Evolutionary conservation across 495 filamentous ascomycete species (phyloP).

Genomic region (Aspergillus funiculosus): DNA sequence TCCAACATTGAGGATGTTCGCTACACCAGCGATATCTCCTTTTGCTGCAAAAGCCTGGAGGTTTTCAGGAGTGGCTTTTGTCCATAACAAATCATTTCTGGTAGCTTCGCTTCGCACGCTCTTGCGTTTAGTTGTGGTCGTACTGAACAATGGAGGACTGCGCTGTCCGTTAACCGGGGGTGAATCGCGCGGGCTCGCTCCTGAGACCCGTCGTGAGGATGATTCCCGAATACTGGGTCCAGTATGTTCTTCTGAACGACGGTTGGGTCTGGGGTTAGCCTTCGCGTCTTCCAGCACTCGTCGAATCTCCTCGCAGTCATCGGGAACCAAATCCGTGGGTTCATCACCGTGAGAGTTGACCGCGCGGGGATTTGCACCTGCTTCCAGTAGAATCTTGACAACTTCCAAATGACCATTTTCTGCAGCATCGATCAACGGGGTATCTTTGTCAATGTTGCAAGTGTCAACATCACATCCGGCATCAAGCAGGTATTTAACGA

Average conservation of each 20-base stretch:
- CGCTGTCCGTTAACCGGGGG: conserved; percentile 43
- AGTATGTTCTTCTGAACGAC: conserved; percentile 58
- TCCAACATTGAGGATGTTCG: conserved; percentile 68
- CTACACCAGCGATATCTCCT: conserved; percentile 75
- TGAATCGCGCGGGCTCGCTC: conserved; percentile 61
- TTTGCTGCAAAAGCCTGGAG: conserved; percentile 73
- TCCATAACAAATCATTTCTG: conserved; percentile 56
- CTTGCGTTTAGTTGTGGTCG: conserved; percentile 42
- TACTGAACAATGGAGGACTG: conserved; percentile 42
- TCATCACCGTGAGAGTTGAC: conserved; percentile 83
- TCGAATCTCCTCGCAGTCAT: conserved; percentile 57
- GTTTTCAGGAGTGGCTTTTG: conserved; percentile 59
- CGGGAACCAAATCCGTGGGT: conserved; percentile 75
- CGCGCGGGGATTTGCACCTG: conserved; percentile 82
- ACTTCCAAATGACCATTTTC: conserved; percentile 93
- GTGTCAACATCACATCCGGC: conserved; percentile 77
- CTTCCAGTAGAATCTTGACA: conserved; percentile 74
- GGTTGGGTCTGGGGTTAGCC: conserved; percentile 40
- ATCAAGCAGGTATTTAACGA: conserved; percentile 66
- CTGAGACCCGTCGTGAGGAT: conserved; percentile 60
- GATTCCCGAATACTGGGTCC: conserved; percentile 49
- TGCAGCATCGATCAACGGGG: conserved; percentile 89
- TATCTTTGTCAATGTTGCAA: conserved; percentile 80
- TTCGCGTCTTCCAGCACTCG: conserved; percentile 44
- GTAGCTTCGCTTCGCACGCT: conserved; percentile 55